These are phyloP conservation scores for Phallus indusiatus DNA, from an alignment of 768 basidiomycete genomes.

Conservation along the genomic window DNA sequence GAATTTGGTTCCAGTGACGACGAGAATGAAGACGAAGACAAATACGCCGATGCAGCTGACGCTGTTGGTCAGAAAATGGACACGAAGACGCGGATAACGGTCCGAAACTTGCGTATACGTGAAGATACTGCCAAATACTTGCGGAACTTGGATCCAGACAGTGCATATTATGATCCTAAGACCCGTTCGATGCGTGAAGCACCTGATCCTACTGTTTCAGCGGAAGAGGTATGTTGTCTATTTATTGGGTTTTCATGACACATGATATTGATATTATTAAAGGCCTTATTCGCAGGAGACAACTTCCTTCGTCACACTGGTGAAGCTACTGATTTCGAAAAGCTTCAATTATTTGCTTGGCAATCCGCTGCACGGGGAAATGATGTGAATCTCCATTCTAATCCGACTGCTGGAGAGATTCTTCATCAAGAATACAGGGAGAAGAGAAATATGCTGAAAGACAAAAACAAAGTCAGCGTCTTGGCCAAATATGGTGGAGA, in stretches of 20 bases:
- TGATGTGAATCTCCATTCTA: conserved; percentile 91
- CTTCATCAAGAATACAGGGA: conserved; percentile 84
- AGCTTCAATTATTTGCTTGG: conserved; percentile 95
- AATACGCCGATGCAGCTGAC: conserved; percentile 96
- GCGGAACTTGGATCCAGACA: conserved; percentile 89
- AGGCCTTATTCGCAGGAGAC: conserved; percentile 92
- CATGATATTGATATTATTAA: conserved; percentile 1
- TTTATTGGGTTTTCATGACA: not conserved
- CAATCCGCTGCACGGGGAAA: conserved; percentile 88
- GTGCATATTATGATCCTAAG: conserved; percentile 98
- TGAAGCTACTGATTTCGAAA: conserved; percentile 86
- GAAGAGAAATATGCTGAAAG: conserved; percentile 88
- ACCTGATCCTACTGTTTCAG: conserved; percentile 59
- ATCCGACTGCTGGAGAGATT: conserved; percentile 91
- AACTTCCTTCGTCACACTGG: conserved; percentile 91
- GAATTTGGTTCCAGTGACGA: conserved; percentile 97
- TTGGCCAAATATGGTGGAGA: conserved; percentile 92
- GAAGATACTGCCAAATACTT: conserved; percentile 99
- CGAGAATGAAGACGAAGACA: conserved; percentile 93
- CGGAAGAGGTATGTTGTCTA: conserved; percentile 70
- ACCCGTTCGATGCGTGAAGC: conserved; percentile 99
- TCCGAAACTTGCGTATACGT: conserved; percentile 94
- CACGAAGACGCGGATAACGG: conserved; percentile 96
- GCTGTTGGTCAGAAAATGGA: conserved; percentile 97
- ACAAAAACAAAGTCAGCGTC: conserved; percentile 81